Percentiles rank a stretch among this genome's conserved stretches.
Conservation (phyloP, 371 early-diverging fungal species). For the Zopfochytrium polystomum region DNA sequence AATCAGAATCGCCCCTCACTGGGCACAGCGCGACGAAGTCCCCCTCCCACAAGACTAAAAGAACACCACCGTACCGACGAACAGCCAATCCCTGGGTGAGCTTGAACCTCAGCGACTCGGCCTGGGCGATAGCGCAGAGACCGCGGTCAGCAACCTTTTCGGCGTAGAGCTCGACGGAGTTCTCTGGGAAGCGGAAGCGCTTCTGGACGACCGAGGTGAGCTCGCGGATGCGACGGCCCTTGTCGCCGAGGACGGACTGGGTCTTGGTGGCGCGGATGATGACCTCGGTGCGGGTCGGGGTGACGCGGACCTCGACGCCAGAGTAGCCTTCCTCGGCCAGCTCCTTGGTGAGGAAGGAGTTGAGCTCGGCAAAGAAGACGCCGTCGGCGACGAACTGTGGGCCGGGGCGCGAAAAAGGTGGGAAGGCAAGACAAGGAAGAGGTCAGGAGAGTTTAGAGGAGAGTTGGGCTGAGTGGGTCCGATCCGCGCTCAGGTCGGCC, state of each 20-base stretch:
- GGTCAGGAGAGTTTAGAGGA: background rate
- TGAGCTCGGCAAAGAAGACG: constrained; percentile 99
- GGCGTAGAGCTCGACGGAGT: constrained; percentile 96
- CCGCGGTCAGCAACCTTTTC: constrained; percentile 98
- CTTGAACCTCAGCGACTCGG: constrained; percentile 98
- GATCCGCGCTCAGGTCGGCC: no score
- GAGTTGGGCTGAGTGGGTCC: no score
- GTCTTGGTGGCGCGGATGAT: constrained; percentile 99
- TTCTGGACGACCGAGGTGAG: constrained; percentile 97
- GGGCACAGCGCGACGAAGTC: no score
- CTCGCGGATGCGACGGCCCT: constrained; percentile 98
- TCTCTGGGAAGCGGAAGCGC: constrained; percentile 98
- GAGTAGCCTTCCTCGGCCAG: constrained; percentile 77
- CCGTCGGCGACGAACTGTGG: constrained; percentile 96
- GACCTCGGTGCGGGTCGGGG: constrained; percentile 98
- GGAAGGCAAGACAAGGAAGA: background rate
- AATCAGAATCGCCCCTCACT: no score
- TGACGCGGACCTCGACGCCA: constrained; percentile 98
- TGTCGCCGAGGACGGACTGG: constrained; percentile 97
- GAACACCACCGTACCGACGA: constrained; percentile 63
- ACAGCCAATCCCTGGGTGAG: constrained; percentile 96
- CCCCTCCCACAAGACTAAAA: no score
- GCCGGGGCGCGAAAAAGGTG: background rate
- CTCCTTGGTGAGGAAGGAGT: constrained; percentile 97
- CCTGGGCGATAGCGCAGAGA: constrained; percentile 98